A percentile compares a stretch with the other conserved stretches of the same genome.
phyloP scores from a whole-genome alignment of 805 yeast genomes.

The Kodamaea leandrae region DNA sequence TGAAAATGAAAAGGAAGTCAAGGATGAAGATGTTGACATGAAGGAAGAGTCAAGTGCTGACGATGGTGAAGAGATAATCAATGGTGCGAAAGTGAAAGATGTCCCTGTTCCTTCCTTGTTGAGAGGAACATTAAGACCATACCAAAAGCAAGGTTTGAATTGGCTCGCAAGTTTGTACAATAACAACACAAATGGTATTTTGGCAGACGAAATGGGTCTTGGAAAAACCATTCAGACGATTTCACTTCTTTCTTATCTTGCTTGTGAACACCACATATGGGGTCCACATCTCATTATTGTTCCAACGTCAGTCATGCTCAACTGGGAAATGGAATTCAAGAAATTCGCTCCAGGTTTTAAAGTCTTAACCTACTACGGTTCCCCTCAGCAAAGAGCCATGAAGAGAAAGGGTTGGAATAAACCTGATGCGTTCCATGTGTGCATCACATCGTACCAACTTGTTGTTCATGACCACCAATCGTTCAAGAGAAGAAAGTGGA shows the following conservation, averaged over 20 bases:
- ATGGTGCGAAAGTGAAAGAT: slow-evolving; percentile 48
- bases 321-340: slow-evolving; percentile 99
- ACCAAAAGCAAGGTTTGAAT: slow-evolving; percentile 93
- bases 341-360: slow-evolving; percentile 98
- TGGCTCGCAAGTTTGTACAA: slow-evolving; percentile 95
- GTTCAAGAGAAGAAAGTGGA: slow-evolving; percentile 90
- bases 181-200: slow-evolving; percentile 89
- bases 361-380: slow-evolving; percentile 91
- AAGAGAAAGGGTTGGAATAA: slow-evolving; percentile 98
- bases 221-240: slow-evolving; percentile 98
- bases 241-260: slow-evolving; percentile 77
- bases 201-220: slow-evolving; percentile 99
- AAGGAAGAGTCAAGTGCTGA: slow-evolving; percentile 14
- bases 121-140: slow-evolving; percentile 80
- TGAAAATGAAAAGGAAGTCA: slow-evolving; percentile 9
- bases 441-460: slow-evolving; percentile 94
- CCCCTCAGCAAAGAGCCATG: slow-evolving; percentile 94
- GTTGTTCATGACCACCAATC: slow-evolving; percentile 97
- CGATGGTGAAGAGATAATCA: slow-evolving; percentile 30
- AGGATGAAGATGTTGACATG: slow-evolving; percentile 1
- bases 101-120: slow-evolving; percentile 76
- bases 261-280: slow-evolving; percentile 93
- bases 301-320: slow-evolving; percentile 94
- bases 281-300: slow-evolving; percentile 97
- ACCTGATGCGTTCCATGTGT: slow-evolving; percentile 92